phyloP scores from a whole-genome alignment of 495 filamentous ascomycete genomes.

The Neurospora sublineolata region DNA sequence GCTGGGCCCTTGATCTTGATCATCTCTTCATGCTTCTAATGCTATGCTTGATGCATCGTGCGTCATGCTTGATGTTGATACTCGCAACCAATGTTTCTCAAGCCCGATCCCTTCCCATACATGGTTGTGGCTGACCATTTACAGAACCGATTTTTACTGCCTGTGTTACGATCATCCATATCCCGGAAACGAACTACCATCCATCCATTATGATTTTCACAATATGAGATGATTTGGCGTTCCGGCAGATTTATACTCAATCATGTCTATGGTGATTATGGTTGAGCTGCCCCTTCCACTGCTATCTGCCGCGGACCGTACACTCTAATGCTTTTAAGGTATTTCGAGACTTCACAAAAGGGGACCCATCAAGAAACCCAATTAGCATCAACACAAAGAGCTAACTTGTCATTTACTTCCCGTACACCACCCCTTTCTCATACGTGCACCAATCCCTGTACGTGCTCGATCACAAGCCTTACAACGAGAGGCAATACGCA shows the following conservation, averaged over 20 bases:
- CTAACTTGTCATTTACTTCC: too few species aligned
- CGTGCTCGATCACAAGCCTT: too few species aligned
- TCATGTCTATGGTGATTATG: neutral
- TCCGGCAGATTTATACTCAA: neutral
- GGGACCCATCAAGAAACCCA: neutral
- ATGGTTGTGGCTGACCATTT: neutral
- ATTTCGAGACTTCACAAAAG: neutral
- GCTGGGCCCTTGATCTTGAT: neutral
- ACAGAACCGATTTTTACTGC: neutral
- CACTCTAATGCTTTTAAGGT: neutral
- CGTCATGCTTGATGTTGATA: neutral
- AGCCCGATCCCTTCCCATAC: neutral
- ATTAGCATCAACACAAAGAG: neutral
- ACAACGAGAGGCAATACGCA: neutral
- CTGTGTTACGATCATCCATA: neutral
- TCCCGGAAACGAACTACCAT: neutral
- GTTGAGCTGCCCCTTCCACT: neutral
- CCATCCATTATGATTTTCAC: neutral
- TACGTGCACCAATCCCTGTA: too few species aligned
- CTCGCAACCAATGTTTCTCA: neutral
- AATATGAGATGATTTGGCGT: neutral
- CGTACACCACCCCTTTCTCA: too few species aligned
- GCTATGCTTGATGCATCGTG: neutral
- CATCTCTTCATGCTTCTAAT: neutral
- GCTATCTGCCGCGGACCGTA: neutral